Percentiles rank a stretch among this genome's conserved stretches.
Conservation (phyloP, 2,329 filamentous ascomycete species). For the Myriosclerotinia scirpicola region DNA sequence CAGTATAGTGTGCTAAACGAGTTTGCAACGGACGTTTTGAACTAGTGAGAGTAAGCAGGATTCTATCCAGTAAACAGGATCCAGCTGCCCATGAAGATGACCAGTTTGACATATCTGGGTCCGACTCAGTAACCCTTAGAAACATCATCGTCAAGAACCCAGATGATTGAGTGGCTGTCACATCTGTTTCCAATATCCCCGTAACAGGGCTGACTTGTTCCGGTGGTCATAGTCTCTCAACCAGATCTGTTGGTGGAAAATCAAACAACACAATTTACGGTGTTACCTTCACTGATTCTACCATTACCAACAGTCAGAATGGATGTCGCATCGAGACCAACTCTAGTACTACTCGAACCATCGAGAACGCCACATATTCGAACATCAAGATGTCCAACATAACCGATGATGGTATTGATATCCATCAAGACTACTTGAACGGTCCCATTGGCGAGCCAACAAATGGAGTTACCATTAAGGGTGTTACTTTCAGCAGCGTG, state of each 20-base stretch:
- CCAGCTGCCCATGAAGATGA: constrained; percentile 53
- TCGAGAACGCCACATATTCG: constrained; percentile 53
- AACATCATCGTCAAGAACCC: constrained; percentile 56
- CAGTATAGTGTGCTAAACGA: no score
- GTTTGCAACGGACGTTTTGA: no score
- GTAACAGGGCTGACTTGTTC: constrained; percentile 37
- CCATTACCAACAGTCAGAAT: constrained; percentile 52
- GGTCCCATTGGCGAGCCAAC: constrained; percentile 34
- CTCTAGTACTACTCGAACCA: constrained; percentile 42
- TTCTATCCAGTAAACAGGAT: no score
- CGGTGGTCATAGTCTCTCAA: constrained; percentile 50
- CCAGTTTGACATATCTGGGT: constrained; percentile 51
- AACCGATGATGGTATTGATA: constrained; percentile 48
- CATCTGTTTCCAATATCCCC: constrained; percentile 48
- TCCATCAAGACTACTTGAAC: constrained; percentile 55
- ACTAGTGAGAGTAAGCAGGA: no score
- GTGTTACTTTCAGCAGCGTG: constrained; percentile 47
- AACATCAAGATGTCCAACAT: constrained; percentile 53
- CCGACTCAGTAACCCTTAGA: constrained; percentile 50
- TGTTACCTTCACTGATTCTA: constrained; percentile 51
- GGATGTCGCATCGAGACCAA: constrained; percentile 46
- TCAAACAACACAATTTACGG: constrained; percentile 53
- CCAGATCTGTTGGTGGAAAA: constrained; percentile 58
- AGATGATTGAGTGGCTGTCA: constrained; percentile 60
- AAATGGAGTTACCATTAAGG: constrained; percentile 51